Evolutionary conservation across 352 stramenopile species (phyloP).

Genomic region (Phytopythium sindhum): DNA sequence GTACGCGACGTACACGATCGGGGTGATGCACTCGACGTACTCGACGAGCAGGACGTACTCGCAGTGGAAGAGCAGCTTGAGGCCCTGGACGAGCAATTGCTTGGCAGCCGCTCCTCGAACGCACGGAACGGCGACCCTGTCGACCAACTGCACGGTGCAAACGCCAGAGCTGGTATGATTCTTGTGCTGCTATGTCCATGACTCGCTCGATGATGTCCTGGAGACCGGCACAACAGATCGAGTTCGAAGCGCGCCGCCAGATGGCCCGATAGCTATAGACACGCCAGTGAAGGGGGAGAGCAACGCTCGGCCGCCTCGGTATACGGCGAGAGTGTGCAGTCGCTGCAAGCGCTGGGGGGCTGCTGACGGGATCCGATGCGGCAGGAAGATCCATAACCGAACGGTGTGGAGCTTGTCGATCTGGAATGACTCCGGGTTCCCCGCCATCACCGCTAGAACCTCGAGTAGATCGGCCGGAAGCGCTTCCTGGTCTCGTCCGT

Average conservation of each 20-base stretch:
- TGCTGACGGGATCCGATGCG: neutral
- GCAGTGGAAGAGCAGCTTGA: slow-evolving; percentile 19
- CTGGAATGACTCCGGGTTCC: neutral
- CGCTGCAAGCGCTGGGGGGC: neutral
- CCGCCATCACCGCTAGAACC: neutral
- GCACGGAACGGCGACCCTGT: neutral
- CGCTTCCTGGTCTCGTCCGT: neutral
- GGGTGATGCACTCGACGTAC: slow-evolving; percentile 35
- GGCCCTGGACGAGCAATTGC: neutral
- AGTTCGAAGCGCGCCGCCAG: neutral
- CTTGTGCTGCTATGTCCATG: neutral
- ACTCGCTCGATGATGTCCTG: neutral
- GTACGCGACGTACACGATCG: slow-evolving; percentile 23
- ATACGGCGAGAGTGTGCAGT: neutral
- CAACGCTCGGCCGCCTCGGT: neutral
- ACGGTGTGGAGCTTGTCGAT: neutral
- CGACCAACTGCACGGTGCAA: neutral
- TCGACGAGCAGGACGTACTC: slow-evolving; percentile 36
- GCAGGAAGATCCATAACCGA: neutral
- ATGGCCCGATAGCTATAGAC: neutral
- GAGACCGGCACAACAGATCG: neutral
- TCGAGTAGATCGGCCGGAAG: neutral
- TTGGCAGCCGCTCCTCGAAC: neutral
- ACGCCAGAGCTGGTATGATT: neutral
- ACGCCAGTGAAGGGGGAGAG: neutral